These are phyloP conservation scores for Phytophthora tentaculata DNA, from an alignment of 352 stramenopile species.

Conservation along the genomic window DNA sequence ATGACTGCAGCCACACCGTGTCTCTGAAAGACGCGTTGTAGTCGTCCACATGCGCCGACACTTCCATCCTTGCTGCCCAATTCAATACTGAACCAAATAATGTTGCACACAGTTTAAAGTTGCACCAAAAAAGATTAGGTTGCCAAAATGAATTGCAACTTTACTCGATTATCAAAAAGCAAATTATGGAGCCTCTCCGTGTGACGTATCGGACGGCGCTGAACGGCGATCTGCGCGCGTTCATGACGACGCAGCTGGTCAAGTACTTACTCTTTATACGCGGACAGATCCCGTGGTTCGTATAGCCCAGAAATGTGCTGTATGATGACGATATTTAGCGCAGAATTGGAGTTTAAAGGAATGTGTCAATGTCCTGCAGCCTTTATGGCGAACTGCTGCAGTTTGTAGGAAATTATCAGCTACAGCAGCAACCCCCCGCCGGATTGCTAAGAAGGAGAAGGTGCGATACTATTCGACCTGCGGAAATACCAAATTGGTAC, in stretches of 20 bases:
- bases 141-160: not conserved
- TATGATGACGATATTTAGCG: not conserved
- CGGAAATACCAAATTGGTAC: not conserved
- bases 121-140: not conserved
- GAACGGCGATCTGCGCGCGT: constrained; percentile 47
- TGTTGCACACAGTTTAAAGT: not conserved
- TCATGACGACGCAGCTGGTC: constrained; percentile 44
- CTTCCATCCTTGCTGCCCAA: constrained; percentile 58
- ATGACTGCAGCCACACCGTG: constrained; percentile 89
- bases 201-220: constrained; percentile 55
- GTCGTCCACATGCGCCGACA: constrained; percentile 77
- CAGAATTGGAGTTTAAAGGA: not conserved
- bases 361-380: constrained; percentile 34
- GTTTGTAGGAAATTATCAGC: constrained; percentile 29
- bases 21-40: constrained; percentile 90
- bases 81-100: constrained; percentile 3
- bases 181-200: constrained; percentile 14
- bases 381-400: constrained; percentile 61
- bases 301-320: not conserved
- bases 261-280: constrained; percentile 74
- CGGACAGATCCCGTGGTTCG: constrained; percentile 71
- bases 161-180: not conserved
- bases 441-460: constrained; percentile 4
- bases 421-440: constrained; percentile 21
- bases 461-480: not conserved